Evolutionary conservation across 2,329 filamentous ascomycete genomes (phyloP), one percentile per base, ranked within the genome.

Genomic region (Erysiphe pulchra): DNA sequence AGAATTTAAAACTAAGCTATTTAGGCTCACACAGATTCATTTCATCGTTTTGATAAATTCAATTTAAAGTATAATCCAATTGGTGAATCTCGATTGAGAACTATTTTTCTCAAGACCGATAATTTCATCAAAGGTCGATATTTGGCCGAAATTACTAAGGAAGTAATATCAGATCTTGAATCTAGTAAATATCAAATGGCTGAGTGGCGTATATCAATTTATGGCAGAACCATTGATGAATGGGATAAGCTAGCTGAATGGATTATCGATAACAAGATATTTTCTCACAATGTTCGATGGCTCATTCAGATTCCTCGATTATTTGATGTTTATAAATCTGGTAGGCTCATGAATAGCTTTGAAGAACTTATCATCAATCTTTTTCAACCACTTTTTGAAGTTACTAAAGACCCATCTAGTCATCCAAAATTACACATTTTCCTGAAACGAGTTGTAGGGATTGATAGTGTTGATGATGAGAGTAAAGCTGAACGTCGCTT

Each of bases 111-210:
- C 46, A 98, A 98, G 65, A 98, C 90, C 10, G 90, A 98, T 62
- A 98, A 98, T 59, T 87, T 85, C 60, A 93, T 98, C 58, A 77
- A 93, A 52, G 90, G 90, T 33, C 80, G 87, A 44, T 98, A 98
- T 59, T 67, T 98, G 39, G 90, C 90, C 0, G 90, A 98, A 60
- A 94, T 98, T 50, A 95, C 87, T 2, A 92, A 93, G 56, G 90
- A 98, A 62, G 90, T 98, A 50, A 94, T 98, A 46, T 77, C 85
- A 2, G 90, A 98, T 68, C 66, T 98, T 31, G 90, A 98, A 61
- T 92, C 87, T 43, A 94, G 86, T 71, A 98, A 98, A 61, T 98
- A 98, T 57, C 90, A 98, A 60, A 94, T 98, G 81, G 90, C 90
- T 1, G 90, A 98, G 64, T 98, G 92, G 86, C 84, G 90, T 39